Conservation (phyloP, 192 early-diverging fungal genomes). For the Podila clonocystis region DNA sequence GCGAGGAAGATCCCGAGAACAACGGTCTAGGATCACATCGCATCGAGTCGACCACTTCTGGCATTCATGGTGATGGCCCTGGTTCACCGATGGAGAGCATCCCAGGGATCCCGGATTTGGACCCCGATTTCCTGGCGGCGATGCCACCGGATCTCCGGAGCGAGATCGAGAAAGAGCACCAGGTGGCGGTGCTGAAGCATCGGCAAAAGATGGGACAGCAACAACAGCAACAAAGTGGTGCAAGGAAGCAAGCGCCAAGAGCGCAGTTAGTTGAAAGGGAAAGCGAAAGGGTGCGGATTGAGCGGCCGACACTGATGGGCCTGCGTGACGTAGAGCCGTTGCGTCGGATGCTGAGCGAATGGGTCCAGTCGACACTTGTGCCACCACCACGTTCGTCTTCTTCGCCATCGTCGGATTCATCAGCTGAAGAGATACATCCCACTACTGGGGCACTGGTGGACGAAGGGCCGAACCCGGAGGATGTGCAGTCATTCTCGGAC, state of each 20-base stretch:
- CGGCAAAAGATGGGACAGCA: conserved; percentile 1
- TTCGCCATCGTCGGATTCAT: too few relatives aligned
- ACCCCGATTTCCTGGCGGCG: conserved; percentile 26
- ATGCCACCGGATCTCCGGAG: conserved; percentile 37
- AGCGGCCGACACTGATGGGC: conserved; percentile 34
- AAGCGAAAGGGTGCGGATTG: neutral
- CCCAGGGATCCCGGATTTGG: conserved; percentile 6
- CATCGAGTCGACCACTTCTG: neutral
- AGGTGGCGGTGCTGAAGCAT: conserved; percentile 18
- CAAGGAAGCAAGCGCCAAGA: neutral
- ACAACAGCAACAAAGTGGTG: neutral
- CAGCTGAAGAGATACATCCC: neutral
- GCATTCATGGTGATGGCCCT: too few relatives aligned
- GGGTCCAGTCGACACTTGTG: conserved; percentile 36
- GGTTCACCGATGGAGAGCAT: neutral
- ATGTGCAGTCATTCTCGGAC: conserved; percentile 34
- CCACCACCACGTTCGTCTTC: neutral
- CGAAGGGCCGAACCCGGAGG: conserved; percentile 44
- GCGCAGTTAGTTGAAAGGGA: neutral
- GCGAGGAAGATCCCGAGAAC: conserved; percentile 1
- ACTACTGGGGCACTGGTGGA: conserved; percentile 10
- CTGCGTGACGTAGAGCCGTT: conserved; percentile 14
- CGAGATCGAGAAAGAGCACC: conserved; percentile 19
- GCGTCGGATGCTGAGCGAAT: conserved; percentile 18
- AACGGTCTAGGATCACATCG: neutral